phyloP scores from a whole-genome alignment of 768 basidiomycete genomes.

The Phanerochaete carnosa region DNA sequence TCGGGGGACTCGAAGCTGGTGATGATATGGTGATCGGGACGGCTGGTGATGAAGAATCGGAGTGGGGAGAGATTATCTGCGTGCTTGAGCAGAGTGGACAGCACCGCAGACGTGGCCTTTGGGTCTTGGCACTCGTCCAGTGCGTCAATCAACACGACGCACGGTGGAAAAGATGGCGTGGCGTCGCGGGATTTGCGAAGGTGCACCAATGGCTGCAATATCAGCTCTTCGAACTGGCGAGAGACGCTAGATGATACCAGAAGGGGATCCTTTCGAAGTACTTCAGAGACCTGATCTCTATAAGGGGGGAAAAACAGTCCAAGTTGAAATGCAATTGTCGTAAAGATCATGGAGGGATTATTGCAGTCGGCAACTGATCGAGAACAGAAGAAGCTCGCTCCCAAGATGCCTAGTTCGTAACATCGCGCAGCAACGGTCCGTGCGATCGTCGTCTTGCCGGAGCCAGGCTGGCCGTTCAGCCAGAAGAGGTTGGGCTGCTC shows the following conservation, averaged over 20 bases:
- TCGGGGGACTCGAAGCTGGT: background rate
- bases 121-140: slow-evolving; percentile 16
- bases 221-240: slow-evolving; percentile 3
- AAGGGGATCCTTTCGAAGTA: slow-evolving; percentile 6
- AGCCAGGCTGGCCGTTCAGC: background rate
- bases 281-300: background rate
- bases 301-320: background rate
- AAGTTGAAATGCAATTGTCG: slow-evolving; percentile 13
- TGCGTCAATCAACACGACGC: slow-evolving; percentile 14
- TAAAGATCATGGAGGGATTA: slow-evolving; percentile 11
- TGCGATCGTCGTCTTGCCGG: background rate
- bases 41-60: slow-evolving; percentile 15
- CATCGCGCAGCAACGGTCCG: background rate
- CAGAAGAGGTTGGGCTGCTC: background rate
- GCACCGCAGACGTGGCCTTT: slow-evolving; percentile 8
- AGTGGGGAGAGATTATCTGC: background rate
- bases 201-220: slow-evolving; percentile 6
- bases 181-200: background rate
- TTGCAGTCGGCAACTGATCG: background rate
- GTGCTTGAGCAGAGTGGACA: slow-evolving; percentile 1
- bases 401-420: background rate
- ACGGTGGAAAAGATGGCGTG: background rate
- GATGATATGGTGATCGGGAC: slow-evolving; percentile 9
- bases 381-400: background rate
- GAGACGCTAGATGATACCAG: background rate